Conservation (phyloP, 441 rosid species). For the Pelargonium cotyledonis region DNA sequence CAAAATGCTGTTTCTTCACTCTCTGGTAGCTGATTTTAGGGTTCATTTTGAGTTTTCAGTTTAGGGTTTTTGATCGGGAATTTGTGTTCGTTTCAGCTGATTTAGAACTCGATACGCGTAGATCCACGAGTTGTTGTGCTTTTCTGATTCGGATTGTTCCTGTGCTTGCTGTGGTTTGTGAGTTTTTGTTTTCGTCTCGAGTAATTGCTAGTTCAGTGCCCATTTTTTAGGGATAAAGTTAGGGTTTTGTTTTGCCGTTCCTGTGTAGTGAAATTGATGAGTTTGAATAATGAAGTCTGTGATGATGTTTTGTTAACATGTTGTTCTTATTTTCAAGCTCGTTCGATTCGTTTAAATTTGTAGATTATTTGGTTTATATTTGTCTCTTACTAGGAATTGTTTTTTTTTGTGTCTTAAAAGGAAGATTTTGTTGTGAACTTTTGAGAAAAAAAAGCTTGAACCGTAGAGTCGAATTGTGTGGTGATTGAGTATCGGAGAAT, state of each 20-base stretch:
- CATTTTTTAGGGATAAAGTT: background rate
- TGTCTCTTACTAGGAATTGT: background rate
- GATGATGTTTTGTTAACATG: background rate
- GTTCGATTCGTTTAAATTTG: background rate
- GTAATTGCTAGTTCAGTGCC: background rate
- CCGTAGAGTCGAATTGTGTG: conserved; percentile 4
- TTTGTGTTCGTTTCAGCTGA: conserved; percentile 2
- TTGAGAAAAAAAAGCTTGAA: conserved; percentile 1
- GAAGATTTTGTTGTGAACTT: background rate
- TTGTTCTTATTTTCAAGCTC: background rate
- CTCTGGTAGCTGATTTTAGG: conserved; percentile 14
- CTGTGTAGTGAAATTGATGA: background rate
- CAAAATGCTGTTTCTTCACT: background rate
- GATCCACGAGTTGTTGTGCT: conserved; percentile 16
- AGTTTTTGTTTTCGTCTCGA: background rate
- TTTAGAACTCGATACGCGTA: conserved; percentile 3
- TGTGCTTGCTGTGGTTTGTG: background rate
- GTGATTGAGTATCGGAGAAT: conserved; percentile 7
- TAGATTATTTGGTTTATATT: background rate
- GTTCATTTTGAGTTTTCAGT: background rate
- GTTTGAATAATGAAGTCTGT: background rate
- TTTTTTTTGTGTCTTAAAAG: background rate
- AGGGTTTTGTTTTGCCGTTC: background rate
- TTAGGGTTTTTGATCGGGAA: background rate
- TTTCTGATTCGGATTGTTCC: conserved; percentile 12